phyloP scores from a whole-genome alignment of 164 flowering plant genomes.

The Umbellularia californica region DNA sequence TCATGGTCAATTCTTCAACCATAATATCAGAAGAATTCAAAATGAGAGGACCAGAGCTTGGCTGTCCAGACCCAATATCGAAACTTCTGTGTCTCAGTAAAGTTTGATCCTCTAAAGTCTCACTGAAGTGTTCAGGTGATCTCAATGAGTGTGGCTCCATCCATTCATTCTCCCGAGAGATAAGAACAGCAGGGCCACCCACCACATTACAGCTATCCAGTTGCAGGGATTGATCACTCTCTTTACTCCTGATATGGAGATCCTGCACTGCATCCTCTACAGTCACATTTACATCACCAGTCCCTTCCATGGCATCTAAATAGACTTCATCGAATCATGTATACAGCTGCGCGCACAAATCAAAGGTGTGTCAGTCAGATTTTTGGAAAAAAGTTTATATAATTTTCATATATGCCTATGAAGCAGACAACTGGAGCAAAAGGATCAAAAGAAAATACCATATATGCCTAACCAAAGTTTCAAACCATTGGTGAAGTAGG shows the following conservation, averaged over 20 bases:
- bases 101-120: slow-evolving; percentile 37
- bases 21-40: slow-evolving; percentile 40
- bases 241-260: slow-evolving; percentile 8
- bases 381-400: background rate
- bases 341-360: background rate
- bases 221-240: slow-evolving; percentile 7
- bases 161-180: slow-evolving; percentile 35
- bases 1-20: slow-evolving; percentile 72
- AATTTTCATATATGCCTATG: no score
- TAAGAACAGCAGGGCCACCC: slow-evolving; percentile 35
- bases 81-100: slow-evolving; percentile 18
- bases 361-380: background rate
- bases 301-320: slow-evolving; percentile 17
- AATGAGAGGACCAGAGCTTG: slow-evolving; percentile 25
- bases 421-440: no score
- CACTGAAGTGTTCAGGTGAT: slow-evolving; percentile 33
- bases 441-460: no score
- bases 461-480: no score
- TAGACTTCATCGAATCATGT: slow-evolving; percentile 4
- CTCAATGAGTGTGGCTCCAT: slow-evolving; percentile 18
- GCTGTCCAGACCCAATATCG: slow-evolving; percentile 26
- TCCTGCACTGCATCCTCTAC: slow-evolving; percentile 2
- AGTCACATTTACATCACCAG: slow-evolving; percentile 6
- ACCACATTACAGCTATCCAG: slow-evolving; percentile 22
- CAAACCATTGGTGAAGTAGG: no score